Conservation (phyloP, 441 rosid genomes). For the Gossypium schwendimanii region DNA sequence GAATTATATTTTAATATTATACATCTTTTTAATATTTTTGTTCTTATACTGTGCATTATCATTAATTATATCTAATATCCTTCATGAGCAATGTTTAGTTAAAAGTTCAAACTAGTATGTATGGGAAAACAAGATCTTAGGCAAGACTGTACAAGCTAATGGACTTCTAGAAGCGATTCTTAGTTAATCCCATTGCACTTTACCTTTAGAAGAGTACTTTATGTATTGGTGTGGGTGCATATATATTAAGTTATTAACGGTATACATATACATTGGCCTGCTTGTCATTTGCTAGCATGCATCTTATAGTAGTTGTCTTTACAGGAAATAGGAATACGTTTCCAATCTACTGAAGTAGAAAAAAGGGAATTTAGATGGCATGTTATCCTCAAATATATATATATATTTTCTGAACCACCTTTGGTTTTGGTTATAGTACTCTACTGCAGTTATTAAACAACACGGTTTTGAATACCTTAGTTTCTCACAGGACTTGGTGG, state of each 20-base stretch:
- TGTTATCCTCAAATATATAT: not conserved
- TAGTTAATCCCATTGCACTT: not conserved
- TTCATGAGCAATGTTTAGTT: no score
- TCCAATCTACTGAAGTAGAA: not conserved
- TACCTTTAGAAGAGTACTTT: not conserved
- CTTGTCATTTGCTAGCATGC: not conserved
- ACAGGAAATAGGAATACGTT: not conserved
- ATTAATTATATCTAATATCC: no score
- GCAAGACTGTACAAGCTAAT: not conserved
- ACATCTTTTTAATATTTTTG: no score
- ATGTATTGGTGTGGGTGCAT: not conserved
- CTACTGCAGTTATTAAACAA: not conserved
- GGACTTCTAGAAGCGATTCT: not conserved
- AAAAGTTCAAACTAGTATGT: not conserved
- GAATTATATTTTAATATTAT: no score
- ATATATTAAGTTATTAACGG: not conserved
- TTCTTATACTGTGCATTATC: no score
- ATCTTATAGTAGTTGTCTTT: not conserved
- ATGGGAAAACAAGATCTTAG: not conserved
- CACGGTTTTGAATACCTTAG: not conserved
- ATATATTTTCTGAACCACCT: not conserved
- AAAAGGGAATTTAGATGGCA: not conserved
- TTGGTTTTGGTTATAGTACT: not conserved
- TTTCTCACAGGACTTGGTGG: conserved; percentile 63
- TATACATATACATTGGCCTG: not conserved